These are phyloP conservation scores for Puccinia coronata DNA, from an alignment of 1,284 basidiomycete species.

Conservation along the genomic window DNA sequence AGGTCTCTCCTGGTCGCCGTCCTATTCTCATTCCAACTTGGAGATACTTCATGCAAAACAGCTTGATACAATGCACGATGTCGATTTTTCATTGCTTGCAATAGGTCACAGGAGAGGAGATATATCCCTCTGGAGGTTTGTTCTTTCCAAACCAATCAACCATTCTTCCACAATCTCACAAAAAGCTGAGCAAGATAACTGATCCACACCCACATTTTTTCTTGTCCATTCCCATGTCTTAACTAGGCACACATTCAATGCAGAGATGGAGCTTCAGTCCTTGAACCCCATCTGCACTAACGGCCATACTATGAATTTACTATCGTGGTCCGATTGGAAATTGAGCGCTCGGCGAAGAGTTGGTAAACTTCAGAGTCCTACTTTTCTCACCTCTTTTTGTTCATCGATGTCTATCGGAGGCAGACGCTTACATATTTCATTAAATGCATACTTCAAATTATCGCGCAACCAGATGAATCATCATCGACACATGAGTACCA, in stretches of 20 bases:
- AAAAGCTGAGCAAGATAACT: too few relatives aligned
- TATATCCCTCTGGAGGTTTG: slow-evolving; percentile 41
- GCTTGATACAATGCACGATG: background rate
- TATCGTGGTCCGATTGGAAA: slow-evolving; percentile 39
- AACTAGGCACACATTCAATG: slow-evolving; percentile 12
- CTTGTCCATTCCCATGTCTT: too few relatives aligned
- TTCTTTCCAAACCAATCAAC: background rate
- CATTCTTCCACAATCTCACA: too few relatives aligned
- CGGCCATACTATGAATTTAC: background rate
- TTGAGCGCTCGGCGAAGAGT: background rate
- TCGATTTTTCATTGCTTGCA: slow-evolving; percentile 34
- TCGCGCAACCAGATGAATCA: background rate
- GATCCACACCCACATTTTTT: too few relatives aligned
- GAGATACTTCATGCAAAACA: background rate
- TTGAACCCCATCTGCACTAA: slow-evolving; percentile 25
- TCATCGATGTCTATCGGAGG: background rate
- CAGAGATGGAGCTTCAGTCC: slow-evolving; percentile 23
- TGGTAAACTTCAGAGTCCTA: background rate
- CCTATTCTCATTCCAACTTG: background rate
- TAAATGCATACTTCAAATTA: too few relatives aligned
- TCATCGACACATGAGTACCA: background rate
- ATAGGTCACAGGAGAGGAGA: slow-evolving; percentile 37
- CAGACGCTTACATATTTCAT: background rate
- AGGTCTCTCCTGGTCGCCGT: slow-evolving; percentile 39
- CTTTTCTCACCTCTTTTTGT: background rate